Evolutionary conservation across 768 basidiomycete species (phyloP), one percentile per base, ranked within the genome.

Genomic region (Boletellus ananiceps): DNA sequence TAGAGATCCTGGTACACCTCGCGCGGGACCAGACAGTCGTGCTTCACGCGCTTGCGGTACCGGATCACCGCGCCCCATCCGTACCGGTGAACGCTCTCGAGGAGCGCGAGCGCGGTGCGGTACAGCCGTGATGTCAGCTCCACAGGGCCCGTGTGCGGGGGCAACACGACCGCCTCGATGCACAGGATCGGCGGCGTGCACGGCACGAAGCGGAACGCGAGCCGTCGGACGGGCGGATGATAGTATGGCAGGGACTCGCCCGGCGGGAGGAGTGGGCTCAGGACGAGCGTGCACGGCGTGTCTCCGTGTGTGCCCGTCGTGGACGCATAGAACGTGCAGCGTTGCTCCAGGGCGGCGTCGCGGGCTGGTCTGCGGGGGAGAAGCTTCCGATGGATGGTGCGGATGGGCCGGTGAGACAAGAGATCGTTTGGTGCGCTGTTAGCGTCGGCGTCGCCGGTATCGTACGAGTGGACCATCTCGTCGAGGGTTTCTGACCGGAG

Each of bases 1-100:
- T 97, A 98, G 9, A 94, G 67, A 65, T 98, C 95, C 58, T 97
- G 95, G 59, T 94, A 97, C 1, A 66, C 58, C 48, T 92, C 88
- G 15, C 88, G 73, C 0, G 81, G 75, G 4, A 95, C 77, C 19
- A 97, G 54, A 27, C 80, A 74, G 65, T 98, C 95, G 59, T 97
- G 95, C 2, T 73, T 57, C 4, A 93, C 84, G 2, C 94, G 81
- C 63, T 97, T 97, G 68, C 82, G 78, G 71, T 95, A 97, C 47
- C 86, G 81, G 2, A 81, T 84, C 61, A 86, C 63, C 3, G 79
- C 77, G 3, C 94, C 93, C 81, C 84, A 89, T n/a, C 88, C 85
- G 58, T 95, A 89, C n/a, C 89, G 80, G 63, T 89, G 86, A 15
- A 93, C 62, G 1, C 87, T 82, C 51, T 93, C 89, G 11, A 96